A percentile compares a stretch with the other conserved stretches of the same genome.
Evolutionary conservation across 345 rosid genomes (phyloP).

Genomic region (Diplotaxis tenuifolia): DNA sequence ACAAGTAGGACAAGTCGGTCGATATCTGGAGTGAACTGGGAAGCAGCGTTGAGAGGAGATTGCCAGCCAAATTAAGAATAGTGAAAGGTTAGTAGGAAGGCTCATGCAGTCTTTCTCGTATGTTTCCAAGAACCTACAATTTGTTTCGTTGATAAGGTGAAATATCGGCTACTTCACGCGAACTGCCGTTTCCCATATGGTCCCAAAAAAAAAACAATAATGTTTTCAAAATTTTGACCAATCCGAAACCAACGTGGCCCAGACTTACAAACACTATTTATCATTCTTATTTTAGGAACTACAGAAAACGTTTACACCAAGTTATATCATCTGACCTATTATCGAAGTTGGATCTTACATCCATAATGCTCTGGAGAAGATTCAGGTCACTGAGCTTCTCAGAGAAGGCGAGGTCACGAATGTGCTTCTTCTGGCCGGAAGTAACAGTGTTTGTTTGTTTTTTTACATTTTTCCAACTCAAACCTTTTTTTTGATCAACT

Average conservation of each 20-base stretch:
- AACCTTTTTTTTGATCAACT: neutral
- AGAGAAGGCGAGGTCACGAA: neutral
- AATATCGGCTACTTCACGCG: neutral
- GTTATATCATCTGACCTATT: neutral
- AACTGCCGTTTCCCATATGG: neutral
- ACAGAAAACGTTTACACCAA: neutral
- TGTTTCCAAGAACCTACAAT: neutral
- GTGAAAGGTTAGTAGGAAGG: conserved; percentile 21
- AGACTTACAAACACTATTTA: neutral
- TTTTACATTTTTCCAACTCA: neutral
- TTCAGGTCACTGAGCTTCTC: neutral
- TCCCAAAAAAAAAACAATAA: neutral
- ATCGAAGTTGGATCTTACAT: neutral
- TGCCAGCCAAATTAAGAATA: conserved; percentile 11
- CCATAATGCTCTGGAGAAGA: neutral
- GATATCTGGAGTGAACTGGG: conserved; percentile 13
- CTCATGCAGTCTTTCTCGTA: conserved; percentile 6
- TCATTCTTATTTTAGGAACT: neutral
- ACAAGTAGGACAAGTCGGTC: conserved; percentile 8
- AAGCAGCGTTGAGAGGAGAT: conserved; percentile 17
- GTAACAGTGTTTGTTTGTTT: neutral
- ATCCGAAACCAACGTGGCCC: neutral
- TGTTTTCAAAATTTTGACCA: neutral
- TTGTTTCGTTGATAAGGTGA: neutral
- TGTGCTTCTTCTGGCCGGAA: neutral